Evolutionary conservation across 805 yeast genomes (phyloP).

Genomic region (Candida oleophila): DNA sequence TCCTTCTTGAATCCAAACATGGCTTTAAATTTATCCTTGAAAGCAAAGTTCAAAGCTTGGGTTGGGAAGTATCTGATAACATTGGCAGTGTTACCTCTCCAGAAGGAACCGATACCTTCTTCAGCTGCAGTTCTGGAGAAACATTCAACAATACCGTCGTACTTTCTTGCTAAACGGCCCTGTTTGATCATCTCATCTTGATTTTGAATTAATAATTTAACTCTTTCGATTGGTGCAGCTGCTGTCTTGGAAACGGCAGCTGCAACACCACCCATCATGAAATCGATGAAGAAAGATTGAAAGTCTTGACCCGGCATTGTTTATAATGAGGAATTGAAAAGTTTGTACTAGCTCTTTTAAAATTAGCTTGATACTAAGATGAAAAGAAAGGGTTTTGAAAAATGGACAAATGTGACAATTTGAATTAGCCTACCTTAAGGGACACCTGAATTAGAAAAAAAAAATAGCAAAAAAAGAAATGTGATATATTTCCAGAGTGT

Average conservation of each 20-base stretch:
- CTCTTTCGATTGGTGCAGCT: conserved; percentile 27
- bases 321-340: not conserved
- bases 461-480: not conserved
- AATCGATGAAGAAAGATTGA: conserved; percentile 6
- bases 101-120: conserved; percentile 24
- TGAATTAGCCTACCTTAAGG: not conserved
- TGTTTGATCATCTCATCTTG: conserved; percentile 28
- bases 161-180: conserved; percentile 25
- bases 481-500: not conserved
- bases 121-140: conserved; percentile 25
- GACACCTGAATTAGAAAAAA: not conserved
- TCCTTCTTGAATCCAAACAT: conserved; percentile 28
- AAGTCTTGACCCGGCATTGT: conserved; percentile 13
- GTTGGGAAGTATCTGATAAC: conserved; percentile 29
- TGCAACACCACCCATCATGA: conserved; percentile 27
- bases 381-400: not conserved
- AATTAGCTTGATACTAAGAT: not conserved
- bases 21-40: conserved; percentile 27
- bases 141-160: conserved; percentile 24
- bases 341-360: not conserved
- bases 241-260: conserved; percentile 29
- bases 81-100: conserved; percentile 29
- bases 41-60: conserved; percentile 26
- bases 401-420: no score
- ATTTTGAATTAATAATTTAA: conserved; percentile 26